Evolutionary conservation across 495 filamentous ascomycete species (phyloP), one percentile per base, ranked within the genome.

Genomic region (Amphirosellinia nigrospora): DNA sequence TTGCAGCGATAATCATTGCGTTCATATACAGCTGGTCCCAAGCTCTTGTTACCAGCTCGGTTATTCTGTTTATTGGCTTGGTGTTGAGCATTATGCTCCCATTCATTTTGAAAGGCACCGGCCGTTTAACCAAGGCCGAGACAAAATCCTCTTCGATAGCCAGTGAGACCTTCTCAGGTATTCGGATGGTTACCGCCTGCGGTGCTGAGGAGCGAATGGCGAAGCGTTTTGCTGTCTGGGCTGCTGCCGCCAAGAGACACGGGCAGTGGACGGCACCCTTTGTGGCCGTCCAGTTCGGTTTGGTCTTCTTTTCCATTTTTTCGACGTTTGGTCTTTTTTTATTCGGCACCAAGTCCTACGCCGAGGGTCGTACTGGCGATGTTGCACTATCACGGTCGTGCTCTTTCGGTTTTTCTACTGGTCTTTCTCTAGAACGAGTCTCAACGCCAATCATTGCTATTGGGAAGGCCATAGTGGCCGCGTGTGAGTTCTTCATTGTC

Each of bases 131-230:
- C 32, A 78, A 73, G 34, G 81, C 82, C 16, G 82, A 85, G 69
- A 78, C 74, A 9, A 87, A 88, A 72, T 87, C 88, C 2, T 86
- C 85, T 0, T 83, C 86, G 13, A 74, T 92, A 3, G 89, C 89
- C 4, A 87, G 84, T 64, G 89, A 90, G 73, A 83, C 84, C 2
- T 82, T 89, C 64, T 78, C 80, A 2, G 81, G 82, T 32, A 84
- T 90, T 23, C 81, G 88, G 28, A 90, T 90, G 78, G 83, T 91
- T 21, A 81, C 86, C 15, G 89, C 89, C 6, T 91, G 89, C 74
- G 88, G 89, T 36, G 90, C 89, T 32, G 86, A 91, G 74, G 71
- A 76, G 30, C 84, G 84, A 23, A 78, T 90, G 43, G 74, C 80
- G 1, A 75, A 76, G 48, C 84, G 83, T 19, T 90, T 90, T 72